Conservation (phyloP, 2,329 filamentous ascomycete species). For the Aspergillus neotritici region DNA sequence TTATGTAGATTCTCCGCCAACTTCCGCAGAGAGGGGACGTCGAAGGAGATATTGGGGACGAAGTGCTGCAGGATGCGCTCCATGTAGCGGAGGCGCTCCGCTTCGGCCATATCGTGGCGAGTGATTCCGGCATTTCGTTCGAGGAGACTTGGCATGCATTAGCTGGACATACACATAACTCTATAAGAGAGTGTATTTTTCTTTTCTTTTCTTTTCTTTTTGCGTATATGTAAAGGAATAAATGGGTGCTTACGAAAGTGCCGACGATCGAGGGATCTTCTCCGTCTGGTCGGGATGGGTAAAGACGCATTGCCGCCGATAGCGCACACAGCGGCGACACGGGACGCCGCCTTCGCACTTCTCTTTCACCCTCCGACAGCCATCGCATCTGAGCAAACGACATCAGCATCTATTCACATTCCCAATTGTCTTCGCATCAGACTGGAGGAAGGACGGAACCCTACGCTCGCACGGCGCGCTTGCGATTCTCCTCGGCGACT, state of each 20-base stretch:
- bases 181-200: too few species aligned
- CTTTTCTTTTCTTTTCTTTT: too few species aligned
- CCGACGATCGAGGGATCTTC: constrained; percentile 26
- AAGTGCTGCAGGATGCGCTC: constrained; percentile 47
- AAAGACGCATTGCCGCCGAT: constrained; percentile 49
- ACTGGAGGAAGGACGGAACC: constrained; percentile 7
- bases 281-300: constrained; percentile 34
- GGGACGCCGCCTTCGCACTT: constrained; percentile 54
- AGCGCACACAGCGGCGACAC: constrained; percentile 49
- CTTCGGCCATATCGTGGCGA: constrained; percentile 32
- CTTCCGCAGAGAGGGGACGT: constrained; percentile 39
- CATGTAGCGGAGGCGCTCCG: constrained; percentile 38
- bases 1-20: constrained; percentile 41
- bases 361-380: constrained; percentile 52
- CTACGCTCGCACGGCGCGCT: constrained; percentile 38
- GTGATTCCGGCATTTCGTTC: constrained; percentile 27
- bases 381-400: constrained; percentile 43
- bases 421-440: too few species aligned
- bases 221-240: too few species aligned
- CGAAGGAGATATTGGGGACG: constrained; percentile 41
- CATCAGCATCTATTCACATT: not conserved
- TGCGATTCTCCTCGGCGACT: constrained; percentile 38
- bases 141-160: constrained; percentile 17
- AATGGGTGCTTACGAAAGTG: constrained; percentile 23
- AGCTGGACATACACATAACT: too few species aligned